Base-by-base conservation (phyloP, 192 early-diverging fungal genomes). In the Coemansia sp. region DNA sequence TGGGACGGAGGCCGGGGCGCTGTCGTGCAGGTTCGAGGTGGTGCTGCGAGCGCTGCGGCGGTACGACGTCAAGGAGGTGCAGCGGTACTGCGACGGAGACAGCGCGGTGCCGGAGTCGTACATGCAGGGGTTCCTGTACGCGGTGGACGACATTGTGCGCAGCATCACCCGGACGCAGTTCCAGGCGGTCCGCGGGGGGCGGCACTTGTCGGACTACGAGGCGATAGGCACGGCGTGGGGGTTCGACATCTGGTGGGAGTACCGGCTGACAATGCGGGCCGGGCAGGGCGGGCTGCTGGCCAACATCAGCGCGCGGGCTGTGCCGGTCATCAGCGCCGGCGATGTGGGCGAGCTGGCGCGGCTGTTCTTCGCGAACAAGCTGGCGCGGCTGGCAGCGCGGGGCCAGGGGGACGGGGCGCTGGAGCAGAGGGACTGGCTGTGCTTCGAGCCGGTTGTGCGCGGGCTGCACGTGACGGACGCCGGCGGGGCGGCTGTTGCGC, bases 161-260 rank as follows among this genome's bases (percentile, higher is more conserved):
- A 21, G 51, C 21, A 17, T 15, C 10, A 15, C 21, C 8, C 25
- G 15, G 9, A 21, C 41, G 1, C 47, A 52, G 13, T 26, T 43
- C 4, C 23, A 27, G 1, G 18, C 17, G 0, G 17, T 59, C n/a
- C n/a, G n/a, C 11, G 42, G 26, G 3, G 45, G 41, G 4, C 34
- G 51, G 15, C 25, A 35, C 17, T 29, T 56, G n/a, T 11, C 27
- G 8, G 4, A n/a, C 0, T 25, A 51, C 1, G 17, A 22, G 7
- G 14, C 19, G 0, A 30, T 58, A 4, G 3, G 8, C 10, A 62
- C 55, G 4, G 22, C 14, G 7, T 41, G 30, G 7, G 71, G 65
- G 21, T 66, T 48, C 37, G 60, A 62, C 3, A 37, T 68, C 17
- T 53, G 53, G 50, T 75, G 71, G 71, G 56, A 56, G 26, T 63